Conservation (phyloP, 192 early-diverging fungal genomes). For the Entophlyctis helioformis region DNA sequence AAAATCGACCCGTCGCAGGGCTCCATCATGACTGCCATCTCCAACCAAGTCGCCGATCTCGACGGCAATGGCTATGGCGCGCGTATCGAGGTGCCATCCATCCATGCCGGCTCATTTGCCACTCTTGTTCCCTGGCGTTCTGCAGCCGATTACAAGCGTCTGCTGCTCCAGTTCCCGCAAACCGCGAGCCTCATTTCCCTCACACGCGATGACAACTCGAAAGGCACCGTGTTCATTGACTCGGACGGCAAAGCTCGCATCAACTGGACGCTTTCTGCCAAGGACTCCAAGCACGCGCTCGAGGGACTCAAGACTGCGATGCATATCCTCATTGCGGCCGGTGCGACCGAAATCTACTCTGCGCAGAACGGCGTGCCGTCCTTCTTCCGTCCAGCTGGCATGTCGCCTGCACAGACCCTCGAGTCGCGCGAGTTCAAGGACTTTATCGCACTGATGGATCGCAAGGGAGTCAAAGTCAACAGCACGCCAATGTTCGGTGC, state of each 20-base stretch:
- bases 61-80: too few species aligned
- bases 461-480: constrained; percentile 11
- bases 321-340: constrained; percentile 47
- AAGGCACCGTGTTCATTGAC: constrained; percentile 30
- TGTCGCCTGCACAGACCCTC: not conserved
- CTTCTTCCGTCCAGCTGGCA: not conserved
- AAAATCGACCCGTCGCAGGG: constrained; percentile 19
- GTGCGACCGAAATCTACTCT: constrained; percentile 45
- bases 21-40: constrained; percentile 59
- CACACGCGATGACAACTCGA: constrained; percentile 46
- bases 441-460: constrained; percentile 15
- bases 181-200: constrained; percentile 40
- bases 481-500: constrained; percentile 30
- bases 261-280: constrained; percentile 35
- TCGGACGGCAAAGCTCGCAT: constrained; percentile 23
- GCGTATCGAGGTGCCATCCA: constrained; percentile 46
- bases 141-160: constrained; percentile 35
- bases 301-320: constrained; percentile 30
- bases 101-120: constrained; percentile 39
- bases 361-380: constrained; percentile 29
- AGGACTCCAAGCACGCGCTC: constrained; percentile 34
- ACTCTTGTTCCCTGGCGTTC: constrained; percentile 32
- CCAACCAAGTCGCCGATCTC: constrained; percentile 37
- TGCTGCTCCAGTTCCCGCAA: constrained; percentile 31
- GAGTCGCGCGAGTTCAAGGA: constrained; percentile 11